phyloP scores from a whole-genome alignment of 768 basidiomycete genomes.

The Tylopilus cervinicoccineus region DNA sequence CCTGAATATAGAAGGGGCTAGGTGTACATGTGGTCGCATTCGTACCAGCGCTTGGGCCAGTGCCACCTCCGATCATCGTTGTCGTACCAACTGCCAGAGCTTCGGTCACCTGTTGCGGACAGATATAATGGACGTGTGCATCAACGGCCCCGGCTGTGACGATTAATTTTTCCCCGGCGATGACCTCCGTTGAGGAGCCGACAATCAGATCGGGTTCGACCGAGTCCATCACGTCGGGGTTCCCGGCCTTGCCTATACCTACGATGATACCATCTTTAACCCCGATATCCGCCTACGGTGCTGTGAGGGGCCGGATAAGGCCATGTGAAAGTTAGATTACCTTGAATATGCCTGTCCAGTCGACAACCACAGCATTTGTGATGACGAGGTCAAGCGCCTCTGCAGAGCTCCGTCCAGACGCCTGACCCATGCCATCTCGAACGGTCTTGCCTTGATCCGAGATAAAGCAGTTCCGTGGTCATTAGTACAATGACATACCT shows the following conservation, averaged over 20 bases:
- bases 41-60: constrained; percentile 86
- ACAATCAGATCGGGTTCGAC: constrained; percentile 72
- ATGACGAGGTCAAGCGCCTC: constrained; percentile 89
- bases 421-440: constrained; percentile 96
- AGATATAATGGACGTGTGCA: constrained; percentile 92
- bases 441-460: constrained; percentile 74
- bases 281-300: constrained; percentile 84
- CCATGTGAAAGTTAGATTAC: constrained; percentile 32
- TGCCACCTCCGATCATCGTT: constrained; percentile 94
- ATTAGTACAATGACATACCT: constrained; percentile 40
- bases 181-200: constrained; percentile 90
- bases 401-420: constrained; percentile 59
- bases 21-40: constrained; percentile 93
- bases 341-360: constrained; percentile 96
- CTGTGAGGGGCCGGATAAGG: constrained; percentile 1
- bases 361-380: constrained; percentile 91
- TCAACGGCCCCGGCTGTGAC: constrained; percentile 93
- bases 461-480: background rate
- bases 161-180: constrained; percentile 93
- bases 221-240: constrained; percentile 87
- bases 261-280: constrained; percentile 77
- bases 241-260: constrained; percentile 96
- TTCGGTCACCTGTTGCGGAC: constrained; percentile 87
- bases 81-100: constrained; percentile 82
- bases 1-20: constrained; percentile 81